Evolutionary conservation across 2,329 filamentous ascomycete species (phyloP), one percentile per base, ranked within the genome.

Genomic region (Elsinoe arachidis): DNA sequence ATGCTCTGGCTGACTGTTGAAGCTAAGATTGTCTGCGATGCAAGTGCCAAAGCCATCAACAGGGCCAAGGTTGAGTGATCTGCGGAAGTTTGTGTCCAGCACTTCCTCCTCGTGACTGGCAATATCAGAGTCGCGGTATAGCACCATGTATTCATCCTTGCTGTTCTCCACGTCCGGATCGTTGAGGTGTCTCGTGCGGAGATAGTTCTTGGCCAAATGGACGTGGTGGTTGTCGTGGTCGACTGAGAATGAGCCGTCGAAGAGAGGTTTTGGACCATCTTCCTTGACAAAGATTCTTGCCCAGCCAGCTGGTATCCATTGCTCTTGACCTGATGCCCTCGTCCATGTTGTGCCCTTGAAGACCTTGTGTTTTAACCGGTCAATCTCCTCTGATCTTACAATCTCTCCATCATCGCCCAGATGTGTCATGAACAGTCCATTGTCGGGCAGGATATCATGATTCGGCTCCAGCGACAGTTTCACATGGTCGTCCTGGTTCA

Each of bases 41-140:
- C 93, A 99, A 4, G 79, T 64, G 3, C 23, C 41, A 17, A 66
- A n/a, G 12, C 56, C 55, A 15, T 56, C 41, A 6, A 55, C 17
- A 14, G 49, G 15, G 5, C 58, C 35, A 9, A 30, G 21, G n/a
- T 58, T 41, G 12, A 59, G 55, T 10, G 61, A 60, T 61, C 88
- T 81, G 72, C 83, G 87, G 64, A 93, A 71, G 37, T 73, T 71
- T 37, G 23, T 41, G n/a, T 57, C 56, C n/a, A 63, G 37, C 34
- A 54, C 53, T 37, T 53, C 49, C n/a, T 67, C 67, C 61, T 65
- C 67, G 59, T 68, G 65, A 15, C 69, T 65, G 41, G 65, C 63
- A 66, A 96, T 83, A 70, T 99, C 93, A 26, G 90, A 95, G 68
- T 97, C 91, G 62, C 91, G 83, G 80, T 89, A 97, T 1, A 96